Evolutionary conservation across 176 grass and related monocot genomes (phyloP).

Genomic region (Olyra latifolia): DNA sequence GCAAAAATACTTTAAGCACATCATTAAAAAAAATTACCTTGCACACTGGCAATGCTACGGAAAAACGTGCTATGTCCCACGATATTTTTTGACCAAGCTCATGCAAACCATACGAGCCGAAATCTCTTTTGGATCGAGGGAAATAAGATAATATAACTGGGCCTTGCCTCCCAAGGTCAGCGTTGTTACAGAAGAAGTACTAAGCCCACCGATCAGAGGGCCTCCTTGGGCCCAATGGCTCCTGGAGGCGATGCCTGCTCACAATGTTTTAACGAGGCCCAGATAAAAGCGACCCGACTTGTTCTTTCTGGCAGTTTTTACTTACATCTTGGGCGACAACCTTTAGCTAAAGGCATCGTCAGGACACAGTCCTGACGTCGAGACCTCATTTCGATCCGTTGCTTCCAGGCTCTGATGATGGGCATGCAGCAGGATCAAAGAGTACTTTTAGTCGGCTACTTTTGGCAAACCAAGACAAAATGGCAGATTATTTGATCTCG

Average conservation of each 20-base stretch:
- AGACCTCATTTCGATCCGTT: no score
- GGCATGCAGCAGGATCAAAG: not conserved
- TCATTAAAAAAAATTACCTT: no score
- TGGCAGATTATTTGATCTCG: not conserved
- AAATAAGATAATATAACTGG: not conserved
- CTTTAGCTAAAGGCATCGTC: not conserved
- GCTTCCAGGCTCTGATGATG: not conserved
- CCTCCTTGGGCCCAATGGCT: not conserved
- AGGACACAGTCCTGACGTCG: not conserved
- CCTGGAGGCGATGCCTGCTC: not conserved
- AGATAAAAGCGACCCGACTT: not conserved
- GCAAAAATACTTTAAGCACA: no score
- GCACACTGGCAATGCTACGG: no score
- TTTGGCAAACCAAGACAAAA: constrained; percentile 9
- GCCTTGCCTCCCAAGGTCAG: not conserved
- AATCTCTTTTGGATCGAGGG: not conserved
- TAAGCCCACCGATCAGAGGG: not conserved
- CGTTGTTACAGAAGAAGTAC: not conserved
- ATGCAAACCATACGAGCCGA: not conserved
- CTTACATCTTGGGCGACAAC: no score
- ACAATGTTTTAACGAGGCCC: not conserved
- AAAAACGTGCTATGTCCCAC: not conserved
- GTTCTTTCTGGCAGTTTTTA: no score
- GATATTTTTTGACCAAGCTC: not conserved
- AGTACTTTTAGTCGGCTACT: not conserved